phyloP scores from a whole-genome alignment of 2,329 filamentous ascomycete genomes.

The Fusarium sp. region DNA sequence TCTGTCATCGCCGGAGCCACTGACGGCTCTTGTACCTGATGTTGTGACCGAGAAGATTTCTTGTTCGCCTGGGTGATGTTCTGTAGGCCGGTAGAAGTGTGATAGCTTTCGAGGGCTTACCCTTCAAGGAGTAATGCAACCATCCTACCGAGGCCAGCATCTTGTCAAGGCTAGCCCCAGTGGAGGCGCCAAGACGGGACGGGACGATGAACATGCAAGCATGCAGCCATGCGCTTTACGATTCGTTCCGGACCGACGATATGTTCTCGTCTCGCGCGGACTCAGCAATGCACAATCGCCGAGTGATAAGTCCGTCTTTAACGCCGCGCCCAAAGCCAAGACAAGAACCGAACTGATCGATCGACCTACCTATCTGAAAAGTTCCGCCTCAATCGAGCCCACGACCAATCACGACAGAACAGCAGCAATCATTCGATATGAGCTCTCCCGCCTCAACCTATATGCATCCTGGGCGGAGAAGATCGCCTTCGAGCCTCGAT shows the following conservation, averaged over 20 bases:
- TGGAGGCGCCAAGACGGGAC: neutral
- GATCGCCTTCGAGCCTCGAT: neutral
- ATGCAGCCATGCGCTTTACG: neutral
- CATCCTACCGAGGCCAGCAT: neutral
- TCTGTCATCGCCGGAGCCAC: neutral
- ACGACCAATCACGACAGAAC: neutral
- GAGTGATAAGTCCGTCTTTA: neutral
- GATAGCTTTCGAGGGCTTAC: neutral
- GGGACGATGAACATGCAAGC: neutral
- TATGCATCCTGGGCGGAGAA: neutral
- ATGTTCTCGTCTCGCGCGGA: neutral
- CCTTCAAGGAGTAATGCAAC: neutral
- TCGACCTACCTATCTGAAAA: neutral
- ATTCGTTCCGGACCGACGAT: neutral
- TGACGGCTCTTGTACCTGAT: neutral
- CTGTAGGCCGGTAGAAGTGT: neutral
- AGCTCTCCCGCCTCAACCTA: neutral
- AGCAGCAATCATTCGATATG: neutral
- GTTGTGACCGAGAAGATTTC: neutral
- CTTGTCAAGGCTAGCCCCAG: neutral
- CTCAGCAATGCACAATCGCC: neutral
- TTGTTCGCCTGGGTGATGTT: neutral
- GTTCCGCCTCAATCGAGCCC: neutral
- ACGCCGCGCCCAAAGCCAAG: neutral
- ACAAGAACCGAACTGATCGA: neutral